These are phyloP conservation scores for Biscogniauxia sp. DNA, from an alignment of 2,329 filamentous ascomycete species.

Conservation along the genomic window DNA sequence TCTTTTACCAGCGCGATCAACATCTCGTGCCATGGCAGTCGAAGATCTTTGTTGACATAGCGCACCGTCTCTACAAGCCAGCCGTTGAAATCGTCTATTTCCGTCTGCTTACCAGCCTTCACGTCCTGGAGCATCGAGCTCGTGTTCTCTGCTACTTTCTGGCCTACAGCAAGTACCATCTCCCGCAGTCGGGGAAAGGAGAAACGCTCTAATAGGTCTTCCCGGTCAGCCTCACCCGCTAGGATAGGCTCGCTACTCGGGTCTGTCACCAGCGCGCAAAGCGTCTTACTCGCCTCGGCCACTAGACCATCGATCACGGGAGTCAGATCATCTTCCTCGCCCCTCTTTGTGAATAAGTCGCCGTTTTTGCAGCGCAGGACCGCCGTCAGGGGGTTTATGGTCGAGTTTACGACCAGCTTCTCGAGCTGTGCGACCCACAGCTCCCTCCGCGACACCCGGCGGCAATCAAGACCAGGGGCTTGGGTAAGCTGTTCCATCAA, in stretches of 20 bases:
- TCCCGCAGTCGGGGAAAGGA: slow-evolving; percentile 39
- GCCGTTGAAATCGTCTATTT: slow-evolving; percentile 59
- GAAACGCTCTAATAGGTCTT: slow-evolving; percentile 40
- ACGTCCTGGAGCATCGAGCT: slow-evolving; percentile 65
- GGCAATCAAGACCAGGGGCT: slow-evolving; percentile 44
- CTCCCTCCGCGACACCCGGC: slow-evolving; percentile 39
- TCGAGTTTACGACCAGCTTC: slow-evolving; percentile 76
- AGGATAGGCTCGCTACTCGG: slow-evolving; percentile 44
- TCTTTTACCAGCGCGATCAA: slow-evolving; percentile 45
- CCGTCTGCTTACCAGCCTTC: slow-evolving; percentile 48
- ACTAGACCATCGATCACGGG: slow-evolving; percentile 67
- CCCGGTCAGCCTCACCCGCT: slow-evolving; percentile 38
- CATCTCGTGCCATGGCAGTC: slow-evolving; percentile 39
- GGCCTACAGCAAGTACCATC: slow-evolving; percentile 47
- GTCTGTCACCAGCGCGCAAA: slow-evolving; percentile 65
- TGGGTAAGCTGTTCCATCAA: slow-evolving; percentile 41
- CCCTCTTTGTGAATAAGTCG: slow-evolving; percentile 61
- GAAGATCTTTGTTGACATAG: slow-evolving; percentile 35
- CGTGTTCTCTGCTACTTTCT: slow-evolving; percentile 51
- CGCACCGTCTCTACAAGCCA: slow-evolving; percentile 50
- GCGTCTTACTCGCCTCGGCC: slow-evolving; percentile 70
- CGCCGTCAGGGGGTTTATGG: slow-evolving; percentile 84
- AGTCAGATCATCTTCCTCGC: slow-evolving; percentile 43
- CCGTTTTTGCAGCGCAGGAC: slow-evolving; percentile 77
- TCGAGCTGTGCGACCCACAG: slow-evolving; percentile 70